phyloP scores from a whole-genome alignment of 306 rosid species.

The Amphicarpaea edgeworthii region DNA sequence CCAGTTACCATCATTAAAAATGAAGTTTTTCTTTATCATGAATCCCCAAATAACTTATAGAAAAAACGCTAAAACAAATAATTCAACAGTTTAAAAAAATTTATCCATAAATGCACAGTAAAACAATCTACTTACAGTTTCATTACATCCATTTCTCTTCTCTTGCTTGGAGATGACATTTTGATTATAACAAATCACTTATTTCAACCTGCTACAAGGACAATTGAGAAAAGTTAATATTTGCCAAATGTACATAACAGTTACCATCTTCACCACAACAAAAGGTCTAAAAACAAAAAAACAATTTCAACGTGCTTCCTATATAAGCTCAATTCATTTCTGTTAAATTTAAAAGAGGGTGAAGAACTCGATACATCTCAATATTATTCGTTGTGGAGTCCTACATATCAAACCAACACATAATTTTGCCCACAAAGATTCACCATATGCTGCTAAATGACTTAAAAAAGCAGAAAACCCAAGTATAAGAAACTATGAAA shows the following conservation, averaged over 20 bases:
- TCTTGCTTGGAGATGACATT: constrained; percentile 99
- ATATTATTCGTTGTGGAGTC: neutral
- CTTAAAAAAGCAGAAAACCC: constrained; percentile 19
- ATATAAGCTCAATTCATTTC: constrained; percentile 11
- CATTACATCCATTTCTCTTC: constrained; percentile 99
- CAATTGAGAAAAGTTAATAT: constrained; percentile 37
- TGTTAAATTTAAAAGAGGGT: constrained; percentile 28
- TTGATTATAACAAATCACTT: constrained; percentile 47
- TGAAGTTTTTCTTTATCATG: constrained; percentile 3
- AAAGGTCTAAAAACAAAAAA: constrained; percentile 11
- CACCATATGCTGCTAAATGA: constrained; percentile 18
- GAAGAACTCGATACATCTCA: constrained; percentile 23
- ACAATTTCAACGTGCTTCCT: constrained; percentile 11
- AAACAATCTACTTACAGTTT: constrained; percentile 75
- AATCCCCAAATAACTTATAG: neutral
- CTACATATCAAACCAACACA: constrained; percentile 35
- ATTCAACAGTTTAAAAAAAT: constrained; percentile 19
- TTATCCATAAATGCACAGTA: constrained; percentile 15
- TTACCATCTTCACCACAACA: constrained; percentile 13
- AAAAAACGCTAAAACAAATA: neutral
- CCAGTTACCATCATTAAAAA: neutral
- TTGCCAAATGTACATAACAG: neutral
- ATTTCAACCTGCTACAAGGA: constrained; percentile 58
- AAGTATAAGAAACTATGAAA: constrained; percentile 33
- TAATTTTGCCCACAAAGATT: constrained; percentile 14